phyloP scores from a whole-genome alignment of 805 yeast species.

The Wickerhamomyces kurtzmanii region DNA sequence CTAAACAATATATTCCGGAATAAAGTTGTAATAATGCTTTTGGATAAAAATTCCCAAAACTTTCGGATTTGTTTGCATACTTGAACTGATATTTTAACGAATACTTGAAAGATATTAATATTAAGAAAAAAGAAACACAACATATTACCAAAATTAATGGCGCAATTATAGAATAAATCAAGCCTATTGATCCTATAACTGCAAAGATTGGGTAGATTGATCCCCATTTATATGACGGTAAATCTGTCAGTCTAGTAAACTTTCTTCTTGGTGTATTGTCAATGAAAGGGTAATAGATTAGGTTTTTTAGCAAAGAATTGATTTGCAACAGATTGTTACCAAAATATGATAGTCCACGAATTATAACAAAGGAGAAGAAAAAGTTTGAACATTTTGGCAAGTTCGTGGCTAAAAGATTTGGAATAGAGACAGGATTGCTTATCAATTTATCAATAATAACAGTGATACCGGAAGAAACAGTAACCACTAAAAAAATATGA shows the following conservation, averaged over 20 bases:
- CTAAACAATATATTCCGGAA: constrained; percentile 75
- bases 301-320: constrained; percentile 34
- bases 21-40: constrained; percentile 68
- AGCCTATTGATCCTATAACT: constrained; percentile 66
- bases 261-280: constrained; percentile 56
- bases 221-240: constrained; percentile 63
- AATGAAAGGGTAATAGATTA: constrained; percentile 22
- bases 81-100: constrained; percentile 50
- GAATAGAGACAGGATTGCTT: constrained; percentile 64
- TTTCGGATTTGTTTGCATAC: constrained; percentile 44
- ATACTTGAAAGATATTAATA: constrained; percentile 61
- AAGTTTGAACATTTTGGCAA: constrained; percentile 83
- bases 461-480: constrained; percentile 72
- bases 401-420: constrained; percentile 63
- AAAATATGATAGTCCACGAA: constrained; percentile 68
- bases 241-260: constrained; percentile 30
- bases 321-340: constrained; percentile 64
- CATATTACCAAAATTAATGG: constrained; percentile 66
- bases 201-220: constrained; percentile 68
- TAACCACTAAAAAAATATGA: constrained; percentile 77
- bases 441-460: constrained; percentile 51
- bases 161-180: constrained; percentile 70
- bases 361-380: constrained; percentile 66
- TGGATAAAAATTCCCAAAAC: constrained; percentile 64
- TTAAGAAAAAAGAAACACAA: constrained; percentile 43